A percentile compares a stretch with the other conserved stretches of the same genome.
Evolutionary conservation across 352 stramenopile species (phyloP).

Genomic region (Globisporangium cystogenes): DNA sequence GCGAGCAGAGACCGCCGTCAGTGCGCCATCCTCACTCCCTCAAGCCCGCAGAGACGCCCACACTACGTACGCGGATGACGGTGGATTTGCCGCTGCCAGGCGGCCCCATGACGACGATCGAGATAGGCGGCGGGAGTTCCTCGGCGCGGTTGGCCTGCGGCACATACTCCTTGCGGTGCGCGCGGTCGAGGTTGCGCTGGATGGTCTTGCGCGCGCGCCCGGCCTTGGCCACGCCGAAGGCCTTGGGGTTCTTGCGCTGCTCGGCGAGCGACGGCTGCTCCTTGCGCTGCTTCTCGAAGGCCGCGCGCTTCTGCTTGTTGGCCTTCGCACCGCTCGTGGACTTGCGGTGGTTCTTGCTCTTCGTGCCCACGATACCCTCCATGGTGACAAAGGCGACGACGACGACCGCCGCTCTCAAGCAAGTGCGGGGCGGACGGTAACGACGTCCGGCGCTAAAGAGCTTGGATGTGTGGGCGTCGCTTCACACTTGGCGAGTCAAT

Average conservation of each 20-base stretch:
- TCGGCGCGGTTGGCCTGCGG: conserved; percentile 77
- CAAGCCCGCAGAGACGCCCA: too few species aligned
- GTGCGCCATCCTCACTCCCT: too few species aligned
- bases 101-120: conserved; percentile 98
- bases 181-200: conserved; percentile 97
- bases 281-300: conserved; percentile 81
- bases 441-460: too few species aligned
- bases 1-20: background rate
- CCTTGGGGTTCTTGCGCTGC: conserved; percentile 95
- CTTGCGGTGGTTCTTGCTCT: conserved; percentile 76
- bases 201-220: conserved; percentile 93
- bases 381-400: conserved; percentile 2
- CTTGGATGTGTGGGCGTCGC: background rate
- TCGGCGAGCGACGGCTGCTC: conserved; percentile 80
- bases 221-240: conserved; percentile 97
- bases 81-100: conserved; percentile 97
- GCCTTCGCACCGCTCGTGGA: conserved; percentile 87
- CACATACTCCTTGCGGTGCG: conserved; percentile 98
- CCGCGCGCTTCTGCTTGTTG: conserved; percentile 94
- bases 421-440: background rate
- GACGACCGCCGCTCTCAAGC: background rate
- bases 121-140: conserved; percentile 89
- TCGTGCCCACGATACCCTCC: conserved; percentile 24
- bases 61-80: conserved; percentile 85
- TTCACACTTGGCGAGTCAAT: conserved; percentile 2